Conservation (phyloP, 352 stramenopile species). For the Globisporangium paroecandrum region DNA sequence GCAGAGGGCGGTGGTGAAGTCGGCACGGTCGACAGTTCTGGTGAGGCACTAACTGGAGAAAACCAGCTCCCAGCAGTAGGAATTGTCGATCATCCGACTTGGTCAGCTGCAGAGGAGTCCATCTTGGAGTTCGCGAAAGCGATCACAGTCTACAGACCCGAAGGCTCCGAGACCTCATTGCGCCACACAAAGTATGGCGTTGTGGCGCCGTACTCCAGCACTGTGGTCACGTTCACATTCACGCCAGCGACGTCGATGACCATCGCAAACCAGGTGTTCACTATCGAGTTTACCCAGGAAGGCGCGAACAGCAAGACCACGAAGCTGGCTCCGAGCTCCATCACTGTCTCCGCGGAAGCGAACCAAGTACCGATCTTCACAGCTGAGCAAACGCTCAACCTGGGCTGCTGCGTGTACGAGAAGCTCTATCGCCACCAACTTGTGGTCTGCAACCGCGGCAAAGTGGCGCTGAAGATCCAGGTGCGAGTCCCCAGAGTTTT, state of each 20-base stretch:
- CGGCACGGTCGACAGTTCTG: not conserved
- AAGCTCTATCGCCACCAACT: conserved; percentile 87
- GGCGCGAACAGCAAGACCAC: not conserved
- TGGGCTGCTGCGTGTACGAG: conserved; percentile 81
- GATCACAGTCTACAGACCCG: conserved; percentile 33
- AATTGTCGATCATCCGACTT: not conserved
- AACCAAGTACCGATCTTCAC: conserved; percentile 48
- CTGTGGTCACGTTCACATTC: conserved; percentile 55
- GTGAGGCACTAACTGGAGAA: not conserved
- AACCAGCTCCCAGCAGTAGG: not conserved
- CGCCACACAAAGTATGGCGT: conserved; percentile 35
- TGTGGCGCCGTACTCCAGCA: conserved; percentile 50
- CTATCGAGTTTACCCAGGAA: conserved; percentile 34
- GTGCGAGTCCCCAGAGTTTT: conserved; percentile 68
- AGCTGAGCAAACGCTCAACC: conserved; percentile 41
- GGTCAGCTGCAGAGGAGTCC: conserved; percentile 31
- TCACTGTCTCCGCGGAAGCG: conserved; percentile 28
- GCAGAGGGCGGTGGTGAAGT: not conserved
- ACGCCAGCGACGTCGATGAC: conserved; percentile 38
- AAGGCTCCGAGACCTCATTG: conserved; percentile 39
- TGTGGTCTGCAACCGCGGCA: conserved; percentile 81
- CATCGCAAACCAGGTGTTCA: conserved; percentile 29
- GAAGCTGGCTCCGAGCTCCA: conserved; percentile 14
- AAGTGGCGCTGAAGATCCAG: conserved; percentile 82
- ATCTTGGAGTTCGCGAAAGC: conserved; percentile 30